Conservation (phyloP, 352 stramenopile genomes). For the Aphanomyces cochlioides region DNA sequence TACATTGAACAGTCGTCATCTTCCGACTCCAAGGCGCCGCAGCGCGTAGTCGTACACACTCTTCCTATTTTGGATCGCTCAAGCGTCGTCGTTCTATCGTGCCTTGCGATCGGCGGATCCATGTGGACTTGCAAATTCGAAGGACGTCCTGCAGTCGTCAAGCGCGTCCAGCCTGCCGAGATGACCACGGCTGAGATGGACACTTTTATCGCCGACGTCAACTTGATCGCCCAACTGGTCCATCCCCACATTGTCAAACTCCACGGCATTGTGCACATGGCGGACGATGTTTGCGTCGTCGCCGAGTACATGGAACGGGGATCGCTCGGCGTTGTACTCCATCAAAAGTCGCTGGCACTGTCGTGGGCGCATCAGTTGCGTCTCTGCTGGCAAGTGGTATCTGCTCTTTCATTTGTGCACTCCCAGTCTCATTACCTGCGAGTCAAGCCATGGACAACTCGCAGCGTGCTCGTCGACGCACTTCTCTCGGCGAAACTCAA, state of each 20-base stretch:
- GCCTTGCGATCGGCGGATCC: background rate
- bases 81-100: background rate
- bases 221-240: background rate
- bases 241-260: slow-evolving; percentile 5
- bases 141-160: background rate
- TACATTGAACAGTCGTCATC: background rate
- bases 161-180: background rate
- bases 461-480: slow-evolving; percentile 55
- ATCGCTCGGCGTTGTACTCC: slow-evolving; percentile 52
- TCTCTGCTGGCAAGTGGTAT: slow-evolving; percentile 60
- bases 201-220: background rate
- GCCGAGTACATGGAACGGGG: slow-evolving; percentile 70
- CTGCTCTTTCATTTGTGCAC: slow-evolving; percentile 64
- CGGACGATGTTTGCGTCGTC: slow-evolving; percentile 57
- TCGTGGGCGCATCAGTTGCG: slow-evolving; percentile 36
- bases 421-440: slow-evolving; percentile 35
- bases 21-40: background rate
- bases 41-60: background rate
- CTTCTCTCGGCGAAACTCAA: slow-evolving; percentile 54
- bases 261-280: slow-evolving; percentile 1
- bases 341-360: background rate
- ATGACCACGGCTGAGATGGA: background rate
- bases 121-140: background rate
- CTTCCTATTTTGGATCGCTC: background rate
- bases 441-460: slow-evolving; percentile 33